These are phyloP conservation scores for Rhinocladiella mackenziei DNA, from an alignment of 2,329 filamentous ascomycete species.

Conservation along the genomic window DNA sequence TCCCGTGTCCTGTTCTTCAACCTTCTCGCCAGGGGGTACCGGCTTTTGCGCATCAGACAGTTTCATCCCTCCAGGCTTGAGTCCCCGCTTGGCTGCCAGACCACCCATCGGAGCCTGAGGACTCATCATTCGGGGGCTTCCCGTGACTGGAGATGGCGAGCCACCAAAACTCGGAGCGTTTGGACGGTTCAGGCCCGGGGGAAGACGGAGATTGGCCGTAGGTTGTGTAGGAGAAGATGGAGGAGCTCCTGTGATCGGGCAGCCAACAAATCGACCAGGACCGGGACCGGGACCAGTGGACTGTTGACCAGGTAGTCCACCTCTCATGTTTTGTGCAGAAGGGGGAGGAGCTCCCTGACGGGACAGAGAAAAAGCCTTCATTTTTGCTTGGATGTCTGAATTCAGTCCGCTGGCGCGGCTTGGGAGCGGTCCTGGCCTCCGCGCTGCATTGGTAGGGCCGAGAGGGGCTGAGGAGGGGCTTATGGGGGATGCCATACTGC, in stretches of 20 bases:
- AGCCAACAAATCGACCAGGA: conserved; percentile 22
- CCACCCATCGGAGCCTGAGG: conserved; percentile 43
- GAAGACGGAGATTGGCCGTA: conserved; percentile 16
- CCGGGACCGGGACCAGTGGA: neutral
- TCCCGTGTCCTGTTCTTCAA: conserved; percentile 31
- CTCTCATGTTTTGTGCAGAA: conserved; percentile 22
- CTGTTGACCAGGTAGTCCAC: conserved; percentile 7
- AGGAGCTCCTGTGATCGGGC: conserved; percentile 32
- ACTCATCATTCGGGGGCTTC: conserved; percentile 30
- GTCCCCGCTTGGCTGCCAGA: conserved; percentile 45
- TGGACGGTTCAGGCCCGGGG: conserved; percentile 30
- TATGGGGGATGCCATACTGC: conserved; percentile 47
- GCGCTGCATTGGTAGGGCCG: conserved; percentile 67
- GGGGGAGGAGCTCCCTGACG: conserved; percentile 36
- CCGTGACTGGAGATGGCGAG: conserved; percentile 45
- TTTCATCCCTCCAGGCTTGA: conserved; percentile 45
- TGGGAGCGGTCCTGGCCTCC: conserved; percentile 48
- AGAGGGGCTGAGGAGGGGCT: conserved; percentile 79
- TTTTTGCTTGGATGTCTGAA: conserved; percentile 63
- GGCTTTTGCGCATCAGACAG: conserved; percentile 50
- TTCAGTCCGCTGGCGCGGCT: conserved; percentile 51
- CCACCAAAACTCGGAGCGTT: conserved; percentile 35
- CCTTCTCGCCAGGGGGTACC: conserved; percentile 35
- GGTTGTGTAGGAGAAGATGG: conserved; percentile 17
- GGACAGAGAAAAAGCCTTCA: conserved; percentile 66